Conservation (phyloP, 164 flowering plant species). For the Vitis labrusca region DNA sequence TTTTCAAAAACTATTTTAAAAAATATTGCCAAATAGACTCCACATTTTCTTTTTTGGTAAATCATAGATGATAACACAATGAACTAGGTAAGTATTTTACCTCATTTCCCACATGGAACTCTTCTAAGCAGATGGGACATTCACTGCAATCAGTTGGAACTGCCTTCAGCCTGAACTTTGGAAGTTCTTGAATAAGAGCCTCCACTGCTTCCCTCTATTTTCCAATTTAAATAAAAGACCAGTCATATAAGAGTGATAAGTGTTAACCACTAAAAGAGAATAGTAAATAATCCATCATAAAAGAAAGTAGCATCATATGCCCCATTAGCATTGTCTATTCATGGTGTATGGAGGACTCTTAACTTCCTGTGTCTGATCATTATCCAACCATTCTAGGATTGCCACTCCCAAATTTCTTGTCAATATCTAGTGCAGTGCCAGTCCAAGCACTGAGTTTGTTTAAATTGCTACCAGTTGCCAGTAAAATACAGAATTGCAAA, state of each 20-base stretch:
- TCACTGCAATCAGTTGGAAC: slow-evolving; percentile 98
- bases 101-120: slow-evolving; percentile 90
- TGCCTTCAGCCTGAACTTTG: slow-evolving; percentile 90
- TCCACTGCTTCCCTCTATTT: slow-evolving; percentile 97
- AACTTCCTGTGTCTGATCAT: no score
- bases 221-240: background rate
- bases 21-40: no score
- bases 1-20: no score
- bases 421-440: no score
- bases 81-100: slow-evolving; percentile 27
- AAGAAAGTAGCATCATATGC: background rate
- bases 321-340: background rate
- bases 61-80: background rate
- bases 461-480: no score
- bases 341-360: no score
- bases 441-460: no score
- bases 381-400: no score
- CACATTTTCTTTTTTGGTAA: no score
- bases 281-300: background rate
- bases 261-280: background rate
- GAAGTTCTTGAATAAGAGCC: slow-evolving; percentile 97
- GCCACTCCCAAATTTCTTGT: no score
- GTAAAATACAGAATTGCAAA: no score
- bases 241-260: background rate
- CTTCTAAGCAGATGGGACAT: slow-evolving; percentile 97